A percentile compares a stretch with the other conserved stretches of the same genome.
Conservation (phyloP, 176 grass and related monocot species). For the Poa annua region DNA sequence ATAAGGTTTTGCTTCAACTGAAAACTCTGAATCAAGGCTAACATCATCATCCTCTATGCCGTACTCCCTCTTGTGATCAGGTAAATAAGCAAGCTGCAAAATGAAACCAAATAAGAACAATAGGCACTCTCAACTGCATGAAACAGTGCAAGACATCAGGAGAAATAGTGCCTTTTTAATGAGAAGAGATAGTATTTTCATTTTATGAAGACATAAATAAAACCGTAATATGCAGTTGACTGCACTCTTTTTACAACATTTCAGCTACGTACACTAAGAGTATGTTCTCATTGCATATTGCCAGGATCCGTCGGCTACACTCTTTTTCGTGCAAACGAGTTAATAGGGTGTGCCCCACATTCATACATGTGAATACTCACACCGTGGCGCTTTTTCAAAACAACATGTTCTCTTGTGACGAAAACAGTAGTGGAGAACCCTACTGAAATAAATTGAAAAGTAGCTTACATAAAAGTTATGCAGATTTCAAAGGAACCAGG, state of each 20-base stretch:
- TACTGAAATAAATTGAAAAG: background rate
- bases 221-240: background rate
- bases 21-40: conserved; percentile 89
- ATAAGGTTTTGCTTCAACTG: conserved; percentile 75
- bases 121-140: background rate
- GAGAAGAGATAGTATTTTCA: background rate
- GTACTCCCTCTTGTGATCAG: conserved; percentile 85
- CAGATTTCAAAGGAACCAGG: conserved; percentile 4
- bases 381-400: background rate
- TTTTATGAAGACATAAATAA: conserved; percentile 2
- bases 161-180: background rate
- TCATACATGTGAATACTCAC: too few species aligned
- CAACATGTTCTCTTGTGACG: background rate
- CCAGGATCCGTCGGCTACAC: background rate
- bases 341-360: background rate
- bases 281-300: background rate
- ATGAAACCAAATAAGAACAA: conserved; percentile 40
- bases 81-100: conserved; percentile 96
- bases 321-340: background rate
- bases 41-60: conserved; percentile 68
- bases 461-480: conserved; percentile 7
- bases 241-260: background rate
- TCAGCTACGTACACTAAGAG: conserved; percentile 17
- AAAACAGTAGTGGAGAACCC: conserved; percentile 8
- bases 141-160: conserved; percentile 24